Base-by-base conservation (phyloP, 352 stramenopile species). In the Phytopythium mirpurense region DNA sequence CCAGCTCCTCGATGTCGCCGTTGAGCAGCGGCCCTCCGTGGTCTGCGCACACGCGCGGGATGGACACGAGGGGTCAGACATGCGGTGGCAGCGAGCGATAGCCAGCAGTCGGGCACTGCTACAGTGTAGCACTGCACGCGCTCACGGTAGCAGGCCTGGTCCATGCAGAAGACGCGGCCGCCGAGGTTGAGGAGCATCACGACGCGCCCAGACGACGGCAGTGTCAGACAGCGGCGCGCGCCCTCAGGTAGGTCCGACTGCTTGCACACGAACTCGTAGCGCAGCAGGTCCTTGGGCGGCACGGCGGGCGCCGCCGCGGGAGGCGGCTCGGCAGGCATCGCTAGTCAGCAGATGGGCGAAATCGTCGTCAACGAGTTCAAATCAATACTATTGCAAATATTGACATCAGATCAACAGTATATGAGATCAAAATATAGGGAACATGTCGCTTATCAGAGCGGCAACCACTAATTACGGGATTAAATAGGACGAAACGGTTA, bases 1-100 rank as follows among this genome's bases (percentile, higher is more conserved):
- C 81, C 49, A 94, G 68, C 59, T 92, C 84, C 54, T 94, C 84
- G 60, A 94, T 92, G 49, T 94, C 84, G 50, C 84, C 84, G 54
- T 83, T 89, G 5, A 75, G 32, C 12, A 94, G 62, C 57, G 84
- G 84, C 10, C 84, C 84, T 23, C 84, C 84, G 50, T 94, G 84
- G 60, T 94, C 82, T 92, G 36, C 29, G 49, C 9, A 49, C 23
- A 49, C 24, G 23, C 21, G 7, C 0, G 9, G 18, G 6, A 54
- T 9, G 29, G 9, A 9, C 29, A 32, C 29, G 29, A 32, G 29
- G 29, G 29, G 29, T 32, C 42, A 59, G 29, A 11, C 32, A 51
- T 56, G 16, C 21, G 24, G 18, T 24, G 21, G 32, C 18, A 57
- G 11, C 41, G 0, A 34, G 31, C 15, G n/a, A n/a, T n/a, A n/a